Conservation (phyloP, 2,329 filamentous ascomycete species). For the Arthrobotrys iridis region DNA sequence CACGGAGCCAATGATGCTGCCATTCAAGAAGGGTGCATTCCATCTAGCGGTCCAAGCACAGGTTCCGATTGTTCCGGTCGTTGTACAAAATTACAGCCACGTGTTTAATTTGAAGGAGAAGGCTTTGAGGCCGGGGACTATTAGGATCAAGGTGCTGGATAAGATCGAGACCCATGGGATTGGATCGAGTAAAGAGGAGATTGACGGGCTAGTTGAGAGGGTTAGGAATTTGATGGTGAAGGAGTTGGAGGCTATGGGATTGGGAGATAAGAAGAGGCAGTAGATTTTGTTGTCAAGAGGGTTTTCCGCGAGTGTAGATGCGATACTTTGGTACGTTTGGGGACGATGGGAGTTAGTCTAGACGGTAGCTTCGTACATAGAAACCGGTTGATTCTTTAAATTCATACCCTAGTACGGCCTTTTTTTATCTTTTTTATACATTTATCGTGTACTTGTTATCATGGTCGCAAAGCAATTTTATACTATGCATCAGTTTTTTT, state of each 20-base stretch:
- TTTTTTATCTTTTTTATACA: conserved; percentile 5
- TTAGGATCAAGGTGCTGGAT: conserved; percentile 82
- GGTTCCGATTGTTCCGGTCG: conserved; percentile 88
- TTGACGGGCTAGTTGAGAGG: conserved; percentile 75
- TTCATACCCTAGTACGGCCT: not conserved
- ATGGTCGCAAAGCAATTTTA: conserved; percentile 28
- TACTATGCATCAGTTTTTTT: not conserved
- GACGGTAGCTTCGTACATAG: conserved; percentile 17
- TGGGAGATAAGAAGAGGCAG: conserved; percentile 50
- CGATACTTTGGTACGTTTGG: not conserved
- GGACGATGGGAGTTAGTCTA: conserved; percentile 10
- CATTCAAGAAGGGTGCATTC: conserved; percentile 99
- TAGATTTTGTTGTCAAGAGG: conserved; percentile 15
- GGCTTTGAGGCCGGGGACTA: conserved; percentile 73
- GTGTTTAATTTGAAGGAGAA: conserved; percentile 72
- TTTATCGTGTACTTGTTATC: conserved; percentile 11
- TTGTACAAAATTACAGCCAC: conserved; percentile 81
- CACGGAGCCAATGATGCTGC: conserved; percentile 79
- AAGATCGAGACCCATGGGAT: conserved; percentile 81
- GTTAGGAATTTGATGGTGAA: conserved; percentile 80
- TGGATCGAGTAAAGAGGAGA: conserved; percentile 72
- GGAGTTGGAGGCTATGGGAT: conserved; percentile 64
- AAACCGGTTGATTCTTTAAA: not conserved
- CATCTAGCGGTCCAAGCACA: conserved; percentile 93
- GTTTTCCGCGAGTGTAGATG: not conserved